phyloP scores from a whole-genome alignment of 495 filamentous ascomycete species.

The Ascodesmis nigricans region DNA sequence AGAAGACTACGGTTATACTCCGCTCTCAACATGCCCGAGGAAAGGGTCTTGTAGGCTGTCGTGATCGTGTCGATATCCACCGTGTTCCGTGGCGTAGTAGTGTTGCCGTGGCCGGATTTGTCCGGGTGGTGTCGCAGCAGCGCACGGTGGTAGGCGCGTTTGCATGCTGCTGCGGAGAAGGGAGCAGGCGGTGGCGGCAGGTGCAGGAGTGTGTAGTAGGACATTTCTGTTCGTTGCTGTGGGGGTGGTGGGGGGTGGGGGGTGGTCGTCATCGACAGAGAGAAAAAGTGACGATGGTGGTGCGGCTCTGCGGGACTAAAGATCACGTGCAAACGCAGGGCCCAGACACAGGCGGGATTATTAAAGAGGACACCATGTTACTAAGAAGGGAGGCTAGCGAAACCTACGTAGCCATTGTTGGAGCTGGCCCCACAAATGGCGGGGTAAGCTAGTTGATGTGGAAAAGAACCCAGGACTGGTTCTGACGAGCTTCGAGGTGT shows the following conservation, averaged over 20 bases:
- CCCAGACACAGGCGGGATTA: too few relatives aligned
- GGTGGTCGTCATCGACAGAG: neutral
- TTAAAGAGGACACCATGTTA: too few relatives aligned
- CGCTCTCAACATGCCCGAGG: conserved; percentile 31
- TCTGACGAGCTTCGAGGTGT: too few relatives aligned
- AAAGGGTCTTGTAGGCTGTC: conserved; percentile 48
- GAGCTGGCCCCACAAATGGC: too few relatives aligned
- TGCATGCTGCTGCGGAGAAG: conserved; percentile 28
- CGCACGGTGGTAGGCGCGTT: conserved; percentile 56
- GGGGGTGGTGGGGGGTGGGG: neutral
- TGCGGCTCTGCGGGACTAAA: neutral
- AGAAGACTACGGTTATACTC: conserved; percentile 36
- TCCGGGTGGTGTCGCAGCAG: conserved; percentile 67
- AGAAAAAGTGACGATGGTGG: neutral
- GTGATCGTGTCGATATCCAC: conserved; percentile 60
- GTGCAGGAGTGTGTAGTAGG: conserved; percentile 34
- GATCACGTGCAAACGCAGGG: too few relatives aligned
- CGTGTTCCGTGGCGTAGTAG: conserved; percentile 11
- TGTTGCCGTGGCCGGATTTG: conserved; percentile 31
- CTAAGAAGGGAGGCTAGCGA: too few relatives aligned
- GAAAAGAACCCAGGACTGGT: too few relatives aligned
- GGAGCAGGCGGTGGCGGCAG: conserved; percentile 21
- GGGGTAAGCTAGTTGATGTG: too few relatives aligned
- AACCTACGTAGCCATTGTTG: too few relatives aligned
- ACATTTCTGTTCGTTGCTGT: conserved; percentile 15